A percentile compares a stretch with the other conserved stretches of the same genome.
Evolutionary conservation across 768 basidiomycete species (phyloP).

Genomic region (Tulasnella sp.): DNA sequence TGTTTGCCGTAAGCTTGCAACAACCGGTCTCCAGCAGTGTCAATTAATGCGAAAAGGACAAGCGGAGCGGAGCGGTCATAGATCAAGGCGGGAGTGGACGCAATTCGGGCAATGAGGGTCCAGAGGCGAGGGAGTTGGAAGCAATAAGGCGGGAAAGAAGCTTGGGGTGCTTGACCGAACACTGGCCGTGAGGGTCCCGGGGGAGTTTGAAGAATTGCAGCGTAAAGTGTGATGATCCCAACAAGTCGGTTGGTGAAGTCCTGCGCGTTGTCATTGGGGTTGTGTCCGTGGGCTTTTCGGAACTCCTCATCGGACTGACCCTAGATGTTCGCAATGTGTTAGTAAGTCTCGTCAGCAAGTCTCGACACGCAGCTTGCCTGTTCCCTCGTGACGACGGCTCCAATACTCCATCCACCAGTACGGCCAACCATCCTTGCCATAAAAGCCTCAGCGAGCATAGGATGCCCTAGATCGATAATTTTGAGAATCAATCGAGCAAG

Average conservation of each 20-base stretch:
- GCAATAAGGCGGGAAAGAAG: conserved; percentile 36
- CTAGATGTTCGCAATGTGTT: conserved; percentile 27
- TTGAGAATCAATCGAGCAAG: conserved; percentile 72
- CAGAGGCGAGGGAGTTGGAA: conserved; percentile 66
- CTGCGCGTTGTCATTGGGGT: conserved; percentile 45
- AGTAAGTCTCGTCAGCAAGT: conserved; percentile 16
- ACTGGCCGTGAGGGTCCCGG: conserved; percentile 13
- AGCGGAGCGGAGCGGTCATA: conserved; percentile 60
- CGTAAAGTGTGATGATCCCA: conserved; percentile 85
- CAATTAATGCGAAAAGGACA: conserved; percentile 36
- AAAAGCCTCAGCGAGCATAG: conserved; percentile 66
- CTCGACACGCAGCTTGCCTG: conserved; percentile 42
- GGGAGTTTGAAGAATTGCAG: conserved; percentile 54
- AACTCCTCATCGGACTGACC: conserved; percentile 41
- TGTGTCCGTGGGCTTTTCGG: conserved; percentile 41
- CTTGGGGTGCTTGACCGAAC: not conserved
- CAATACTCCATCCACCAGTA: conserved; percentile 84
- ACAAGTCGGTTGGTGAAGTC: conserved; percentile 62
- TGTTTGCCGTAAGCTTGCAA: conserved; percentile 27
- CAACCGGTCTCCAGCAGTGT: conserved; percentile 26
- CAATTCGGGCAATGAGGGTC: conserved; percentile 66
- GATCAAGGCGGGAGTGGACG: conserved; percentile 51
- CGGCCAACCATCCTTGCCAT: conserved; percentile 83
- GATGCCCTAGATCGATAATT: conserved; percentile 53
- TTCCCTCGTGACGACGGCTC: conserved; percentile 52